Evolutionary conservation across 2,329 filamentous ascomycete genomes (phyloP).

Genomic region (Calonectria fujianensis): DNA sequence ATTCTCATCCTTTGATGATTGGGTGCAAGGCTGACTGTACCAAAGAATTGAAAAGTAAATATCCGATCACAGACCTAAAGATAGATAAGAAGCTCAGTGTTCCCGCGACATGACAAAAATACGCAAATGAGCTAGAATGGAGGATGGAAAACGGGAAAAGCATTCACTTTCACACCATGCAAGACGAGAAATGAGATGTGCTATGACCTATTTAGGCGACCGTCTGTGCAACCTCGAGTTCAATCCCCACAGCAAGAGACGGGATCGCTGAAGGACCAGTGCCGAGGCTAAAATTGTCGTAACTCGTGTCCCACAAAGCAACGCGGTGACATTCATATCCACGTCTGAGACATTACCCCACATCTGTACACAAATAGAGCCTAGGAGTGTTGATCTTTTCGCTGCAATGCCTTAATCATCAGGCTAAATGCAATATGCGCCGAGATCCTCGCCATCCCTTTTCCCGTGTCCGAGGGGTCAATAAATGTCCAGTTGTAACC

Average conservation of each 20-base stretch:
- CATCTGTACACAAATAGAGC: neutral
- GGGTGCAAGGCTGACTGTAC: neutral
- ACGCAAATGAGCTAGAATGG: neutral
- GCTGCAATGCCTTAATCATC: neutral
- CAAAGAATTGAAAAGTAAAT: neutral
- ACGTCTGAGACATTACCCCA: constrained; percentile 1
- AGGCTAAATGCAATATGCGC: neutral
- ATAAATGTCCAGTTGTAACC: neutral
- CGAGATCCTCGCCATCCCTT: neutral
- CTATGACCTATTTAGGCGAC: neutral
- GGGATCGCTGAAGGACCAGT: neutral
- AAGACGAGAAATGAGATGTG: neutral
- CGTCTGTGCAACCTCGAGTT: neutral
- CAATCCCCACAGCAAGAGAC: neutral
- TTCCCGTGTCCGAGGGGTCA: neutral
- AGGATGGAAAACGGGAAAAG: neutral
- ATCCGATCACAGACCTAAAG: neutral
- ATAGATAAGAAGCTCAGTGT: no score
- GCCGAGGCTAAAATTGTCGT: constrained; percentile 11
- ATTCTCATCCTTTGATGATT: no score
- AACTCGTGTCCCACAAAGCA: neutral
- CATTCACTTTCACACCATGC: neutral
- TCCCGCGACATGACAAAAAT: neutral
- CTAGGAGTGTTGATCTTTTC: neutral
- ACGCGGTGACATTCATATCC: neutral